Conservation (phyloP, 371 early-diverging fungal genomes). For the Sporodiniella umbellata region DNA sequence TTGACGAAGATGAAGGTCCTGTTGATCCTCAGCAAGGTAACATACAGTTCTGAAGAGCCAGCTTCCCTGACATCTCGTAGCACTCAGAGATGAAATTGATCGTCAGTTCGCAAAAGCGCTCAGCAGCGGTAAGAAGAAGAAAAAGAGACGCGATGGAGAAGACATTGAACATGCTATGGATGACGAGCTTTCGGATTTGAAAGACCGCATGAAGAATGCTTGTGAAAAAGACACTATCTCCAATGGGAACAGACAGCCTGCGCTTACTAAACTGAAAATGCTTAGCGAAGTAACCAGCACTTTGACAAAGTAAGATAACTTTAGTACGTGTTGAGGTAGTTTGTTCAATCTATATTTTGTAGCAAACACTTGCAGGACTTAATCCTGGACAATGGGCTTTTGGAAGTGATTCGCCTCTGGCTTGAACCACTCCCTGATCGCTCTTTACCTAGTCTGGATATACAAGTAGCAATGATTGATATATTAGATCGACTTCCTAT, state of each 20-base stretch:
- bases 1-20: slow-evolving; percentile 20
- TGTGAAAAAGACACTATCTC: slow-evolving; percentile 77
- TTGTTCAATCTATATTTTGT: not conserved
- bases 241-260: slow-evolving; percentile 72
- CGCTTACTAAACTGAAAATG: slow-evolving; percentile 81
- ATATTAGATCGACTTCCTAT: slow-evolving; percentile 78
- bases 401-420: slow-evolving; percentile 90
- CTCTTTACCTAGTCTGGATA: slow-evolving; percentile 89
- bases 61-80: slow-evolving; percentile 11
- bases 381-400: slow-evolving; percentile 84
- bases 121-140: slow-evolving; percentile 57
- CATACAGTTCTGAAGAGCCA: not conserved
- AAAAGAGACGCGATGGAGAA: slow-evolving; percentile 69
- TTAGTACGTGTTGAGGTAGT: not conserved
- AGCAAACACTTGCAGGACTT: slow-evolving; percentile 63
- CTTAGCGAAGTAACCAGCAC: slow-evolving; percentile 66
- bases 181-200: slow-evolving; percentile 61
- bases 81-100: slow-evolving; percentile 57
- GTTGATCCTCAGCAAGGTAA: slow-evolving; percentile 38
- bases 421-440: slow-evolving; percentile 96
- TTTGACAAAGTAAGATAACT: slow-evolving; percentile 62
- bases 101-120: slow-evolving; percentile 59
- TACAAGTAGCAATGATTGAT: slow-evolving; percentile 84
- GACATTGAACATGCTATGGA: slow-evolving; percentile 56
- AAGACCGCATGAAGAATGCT: slow-evolving; percentile 80